Conservation (phyloP, 768 basidiomycete genomes). For the Auriscalpium vulgare region DNA sequence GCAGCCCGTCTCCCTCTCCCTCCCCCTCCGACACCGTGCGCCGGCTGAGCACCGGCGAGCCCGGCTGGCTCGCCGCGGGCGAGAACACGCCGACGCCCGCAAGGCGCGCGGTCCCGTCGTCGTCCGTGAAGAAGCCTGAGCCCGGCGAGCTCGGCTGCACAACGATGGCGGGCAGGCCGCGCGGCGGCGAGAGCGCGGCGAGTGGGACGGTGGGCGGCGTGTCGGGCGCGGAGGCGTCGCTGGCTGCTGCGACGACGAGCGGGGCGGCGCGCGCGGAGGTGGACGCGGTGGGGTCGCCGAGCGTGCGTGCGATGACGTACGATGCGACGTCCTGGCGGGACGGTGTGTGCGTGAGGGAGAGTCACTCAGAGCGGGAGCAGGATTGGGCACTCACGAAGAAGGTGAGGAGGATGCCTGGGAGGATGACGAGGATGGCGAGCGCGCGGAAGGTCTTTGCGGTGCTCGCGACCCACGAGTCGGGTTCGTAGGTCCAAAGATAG, state of each 20-base stretch:
- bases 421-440: conserved; percentile 43
- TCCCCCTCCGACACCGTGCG: conserved; percentile 1
- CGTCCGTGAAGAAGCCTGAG: conserved; percentile 4
- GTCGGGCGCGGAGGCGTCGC: conserved; percentile 23
- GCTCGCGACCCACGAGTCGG: conserved; percentile 59
- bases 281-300: conserved; percentile 68
- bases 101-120: conserved; percentile 23
- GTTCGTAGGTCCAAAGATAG: conserved; percentile 56
- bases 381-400: conserved; percentile 44
- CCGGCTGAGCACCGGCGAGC: conserved; percentile 46
- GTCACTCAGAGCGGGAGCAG: background rate
- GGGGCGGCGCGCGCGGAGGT: conserved; percentile 35
- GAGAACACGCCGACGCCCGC: conserved; percentile 71
- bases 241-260: too few relatives aligned
- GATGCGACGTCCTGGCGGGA: conserved; percentile 76
- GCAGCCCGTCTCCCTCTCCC: background rate
- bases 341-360: background rate
- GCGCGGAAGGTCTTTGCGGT: conserved; percentile 57
- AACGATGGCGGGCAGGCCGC: conserved; percentile 1
- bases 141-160: conserved; percentile 9
- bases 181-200: background rate
- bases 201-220: background rate
- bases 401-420: conserved; percentile 51
- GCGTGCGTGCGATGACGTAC: conserved; percentile 75
- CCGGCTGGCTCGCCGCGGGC: conserved; percentile 56